These are phyloP conservation scores for Bipolaris victoriae DNA, from an alignment of 2,329 filamentous ascomycete genomes.

Conservation along the genomic window DNA sequence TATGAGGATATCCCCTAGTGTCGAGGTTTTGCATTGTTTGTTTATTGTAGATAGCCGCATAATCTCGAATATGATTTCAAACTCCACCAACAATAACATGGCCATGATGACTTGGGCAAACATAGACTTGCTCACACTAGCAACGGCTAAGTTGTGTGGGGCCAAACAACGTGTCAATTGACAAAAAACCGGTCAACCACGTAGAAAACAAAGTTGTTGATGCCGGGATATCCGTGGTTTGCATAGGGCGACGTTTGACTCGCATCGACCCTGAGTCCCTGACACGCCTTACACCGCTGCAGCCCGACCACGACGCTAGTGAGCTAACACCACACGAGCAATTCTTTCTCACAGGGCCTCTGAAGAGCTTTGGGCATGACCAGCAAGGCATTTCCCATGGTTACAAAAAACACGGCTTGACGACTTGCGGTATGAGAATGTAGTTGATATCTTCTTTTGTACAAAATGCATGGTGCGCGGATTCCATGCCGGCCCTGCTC, in stretches of 20 bases:
- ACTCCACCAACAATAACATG: neutral
- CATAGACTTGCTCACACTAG: neutral
- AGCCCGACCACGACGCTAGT: neutral
- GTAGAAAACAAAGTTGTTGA: neutral
- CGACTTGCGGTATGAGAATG: conserved; percentile 1
- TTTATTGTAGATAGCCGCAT: conserved; percentile 10
- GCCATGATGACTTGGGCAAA: neutral
- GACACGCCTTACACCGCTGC: conserved; percentile 2
- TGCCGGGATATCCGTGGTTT: conserved; percentile 5
- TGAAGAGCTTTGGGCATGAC: neutral
- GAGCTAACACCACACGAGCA: neutral
- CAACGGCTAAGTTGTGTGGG: neutral
- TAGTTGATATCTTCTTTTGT: conserved; percentile 5
- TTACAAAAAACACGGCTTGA: neutral
- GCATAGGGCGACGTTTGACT: conserved; percentile 6
- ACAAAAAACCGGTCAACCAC: neutral
- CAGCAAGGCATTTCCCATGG: neutral
- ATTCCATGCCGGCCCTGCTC: neutral
- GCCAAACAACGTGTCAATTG: neutral
- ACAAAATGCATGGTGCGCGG: conserved; percentile 11
- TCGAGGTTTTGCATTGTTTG: conserved; percentile 1
- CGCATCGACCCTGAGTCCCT: conserved; percentile 1
- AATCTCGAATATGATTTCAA: conserved; percentile 1
- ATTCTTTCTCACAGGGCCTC: neutral
- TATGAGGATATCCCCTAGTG: conserved; percentile 11